A percentile compares a stretch with the other conserved stretches of the same genome.
phyloP scores from a whole-genome alignment of 495 filamentous ascomycete species.

The Penicillium cosmopolitanum region DNA sequence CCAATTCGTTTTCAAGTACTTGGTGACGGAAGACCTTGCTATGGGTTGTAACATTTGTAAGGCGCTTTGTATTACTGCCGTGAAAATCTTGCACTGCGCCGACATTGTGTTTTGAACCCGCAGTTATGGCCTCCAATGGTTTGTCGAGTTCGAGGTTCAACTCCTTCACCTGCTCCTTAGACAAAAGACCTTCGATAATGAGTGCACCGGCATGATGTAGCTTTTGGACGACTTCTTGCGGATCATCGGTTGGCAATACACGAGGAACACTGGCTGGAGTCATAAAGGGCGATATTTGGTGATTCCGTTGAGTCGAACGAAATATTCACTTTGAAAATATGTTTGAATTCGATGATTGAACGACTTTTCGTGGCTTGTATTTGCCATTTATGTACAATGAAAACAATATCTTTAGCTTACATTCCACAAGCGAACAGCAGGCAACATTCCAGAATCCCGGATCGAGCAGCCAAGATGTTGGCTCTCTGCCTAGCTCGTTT shows the following conservation, averaged over 20 bases:
- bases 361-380: not conserved
- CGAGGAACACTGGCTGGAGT: conserved; percentile 2
- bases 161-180: conserved; percentile 2
- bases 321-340: not conserved
- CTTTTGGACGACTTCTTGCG: not conserved
- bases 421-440: not conserved
- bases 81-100: not conserved
- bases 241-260: not conserved
- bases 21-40: conserved; percentile 15
- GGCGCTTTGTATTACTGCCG: conserved; percentile 7
- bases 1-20: conserved; percentile 11
- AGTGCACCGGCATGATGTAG: conserved; percentile 5
- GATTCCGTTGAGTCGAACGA: not conserved
- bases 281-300: not conserved
- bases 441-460: not conserved
- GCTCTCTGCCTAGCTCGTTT: not conserved
- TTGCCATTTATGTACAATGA: not conserved
- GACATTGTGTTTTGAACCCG: conserved; percentile 8
- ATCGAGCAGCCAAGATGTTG: not conserved
- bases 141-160: conserved; percentile 3
- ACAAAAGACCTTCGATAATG: conserved; percentile 8
- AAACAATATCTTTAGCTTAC: not conserved
- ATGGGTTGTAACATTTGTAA: conserved; percentile 17
- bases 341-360: not conserved
- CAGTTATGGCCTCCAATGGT: not conserved